Conservation (phyloP, 1,284 basidiomycete species). For the Rhizoctonia solani region DNA sequence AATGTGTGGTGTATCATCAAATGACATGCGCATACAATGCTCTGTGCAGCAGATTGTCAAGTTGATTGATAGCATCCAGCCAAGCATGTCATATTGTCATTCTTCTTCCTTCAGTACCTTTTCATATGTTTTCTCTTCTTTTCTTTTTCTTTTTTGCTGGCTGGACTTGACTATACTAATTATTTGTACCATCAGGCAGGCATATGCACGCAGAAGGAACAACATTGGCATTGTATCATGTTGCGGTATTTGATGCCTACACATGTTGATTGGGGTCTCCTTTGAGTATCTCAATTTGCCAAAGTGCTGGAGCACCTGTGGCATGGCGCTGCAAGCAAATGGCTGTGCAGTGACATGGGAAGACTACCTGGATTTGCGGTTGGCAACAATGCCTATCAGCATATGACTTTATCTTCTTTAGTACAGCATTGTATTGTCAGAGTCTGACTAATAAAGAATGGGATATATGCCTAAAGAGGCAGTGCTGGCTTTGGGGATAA, state of each 20-base stretch:
- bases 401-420: too few species aligned
- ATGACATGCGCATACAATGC: background rate
- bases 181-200: background rate
- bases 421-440: too few species aligned
- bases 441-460: too few species aligned
- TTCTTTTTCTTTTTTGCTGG: too few species aligned
- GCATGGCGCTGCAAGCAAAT: constrained; percentile 2
- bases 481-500: too few species aligned
- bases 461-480: too few species aligned
- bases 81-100: background rate
- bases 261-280: background rate
- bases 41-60: constrained; percentile 5
- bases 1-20: background rate
- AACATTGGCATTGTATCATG: background rate
- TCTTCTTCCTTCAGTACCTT: too few species aligned
- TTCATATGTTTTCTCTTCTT: too few species aligned
- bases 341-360: background rate
- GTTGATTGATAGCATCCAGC: background rate
- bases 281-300: background rate
- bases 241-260: background rate
- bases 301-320: constrained; percentile 11
- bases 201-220: background rate
- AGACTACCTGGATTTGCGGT: background rate
- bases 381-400: background rate
- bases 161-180: too few species aligned